These are phyloP conservation scores for Vitis hybrid DNA, from an alignment of 177 flowering plant species.

Conservation along the genomic window DNA sequence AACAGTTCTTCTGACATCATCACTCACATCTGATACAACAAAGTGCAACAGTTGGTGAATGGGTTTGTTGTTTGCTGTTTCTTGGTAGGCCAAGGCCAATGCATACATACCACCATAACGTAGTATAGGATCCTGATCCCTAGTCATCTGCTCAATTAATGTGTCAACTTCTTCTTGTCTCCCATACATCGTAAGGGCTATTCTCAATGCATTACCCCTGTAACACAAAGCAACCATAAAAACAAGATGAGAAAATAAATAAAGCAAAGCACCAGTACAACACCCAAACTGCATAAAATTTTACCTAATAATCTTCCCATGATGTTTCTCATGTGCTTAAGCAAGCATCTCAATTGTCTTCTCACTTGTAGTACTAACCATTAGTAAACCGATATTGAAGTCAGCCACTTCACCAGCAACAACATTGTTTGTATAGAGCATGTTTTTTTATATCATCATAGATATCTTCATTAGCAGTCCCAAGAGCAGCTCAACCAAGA, in stretches of 20 bases:
- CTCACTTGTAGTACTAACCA: constrained; percentile 96
- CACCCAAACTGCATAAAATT: not conserved
- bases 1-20: constrained; percentile 93
- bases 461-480: constrained; percentile 91
- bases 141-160: constrained; percentile 86
- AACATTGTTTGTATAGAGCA: constrained; percentile 83
- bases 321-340: constrained; percentile 94
- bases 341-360: constrained; percentile 91
- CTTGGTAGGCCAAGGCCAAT: constrained; percentile 83
- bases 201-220: constrained; percentile 86
- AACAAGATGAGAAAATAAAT: not conserved
- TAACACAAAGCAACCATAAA: constrained; percentile 5
- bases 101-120: constrained; percentile 99
- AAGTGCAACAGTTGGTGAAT: constrained; percentile 88
- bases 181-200: constrained; percentile 89
- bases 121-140: constrained; percentile 88
- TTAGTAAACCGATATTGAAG: constrained; percentile 78
- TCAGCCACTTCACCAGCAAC: constrained; percentile 98
- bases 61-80: constrained; percentile 88
- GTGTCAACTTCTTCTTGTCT: constrained; percentile 94
- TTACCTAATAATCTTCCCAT: constrained; percentile 92
- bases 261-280: not conserved
- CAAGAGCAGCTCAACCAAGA: constrained; percentile 83
- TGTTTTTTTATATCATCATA: constrained; percentile 79
- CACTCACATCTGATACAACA: constrained; percentile 96